Base-by-base conservation (phyloP, 1,139 yeast species). In the Hyphopichia wangnamkhiaoensis region DNA sequence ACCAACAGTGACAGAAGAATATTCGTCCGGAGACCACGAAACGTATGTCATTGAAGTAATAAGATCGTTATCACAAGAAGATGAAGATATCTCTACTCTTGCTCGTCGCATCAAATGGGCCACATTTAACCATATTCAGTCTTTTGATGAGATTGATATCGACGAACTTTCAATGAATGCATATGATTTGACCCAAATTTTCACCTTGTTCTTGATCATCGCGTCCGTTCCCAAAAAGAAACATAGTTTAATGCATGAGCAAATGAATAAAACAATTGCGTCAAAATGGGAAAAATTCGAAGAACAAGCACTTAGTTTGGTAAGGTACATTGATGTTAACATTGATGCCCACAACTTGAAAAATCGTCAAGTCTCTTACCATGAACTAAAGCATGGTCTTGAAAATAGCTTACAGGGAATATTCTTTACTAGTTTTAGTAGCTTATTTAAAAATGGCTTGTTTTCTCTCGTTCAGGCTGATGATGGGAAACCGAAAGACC, bases 271-370 rank as follows among this genome's bases (percentile, higher is more conserved):
- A 16, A 49, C 41, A 32, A 44, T 55, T 34, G 41, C 41, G 14
- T 31, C 42, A 1, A 46, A 58, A 10, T 74, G 80, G 76, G 34
- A 46, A 1, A 54, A 53, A 2, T 74, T 65, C 49, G 68, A 67
- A 39, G 41, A 41, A 0, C 48, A 52, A 21, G 69, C 79, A 1
- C 30, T 60, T 28, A 42, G 56, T 15, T 46, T 82, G 12, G 40
- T 81, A n/a, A 58, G 76, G 38, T 68, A 77, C n/a, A 64, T 81
- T 52, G 65, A 72, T 37, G 43, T 66, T 5, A 48, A 51, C 6
- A 52, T 71, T 17, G 54, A 53, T 1, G 31, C 41, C 0, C 40
- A 51, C 1, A 65, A 61, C 37, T 37, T 62, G 2, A 38, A 47
- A 2, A 38, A 49, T 0, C 39, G 43, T 10, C 39, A 39, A 0